Base-by-base conservation (phyloP, 352 stramenopile species). In the Phytophthora boehmeriae region DNA sequence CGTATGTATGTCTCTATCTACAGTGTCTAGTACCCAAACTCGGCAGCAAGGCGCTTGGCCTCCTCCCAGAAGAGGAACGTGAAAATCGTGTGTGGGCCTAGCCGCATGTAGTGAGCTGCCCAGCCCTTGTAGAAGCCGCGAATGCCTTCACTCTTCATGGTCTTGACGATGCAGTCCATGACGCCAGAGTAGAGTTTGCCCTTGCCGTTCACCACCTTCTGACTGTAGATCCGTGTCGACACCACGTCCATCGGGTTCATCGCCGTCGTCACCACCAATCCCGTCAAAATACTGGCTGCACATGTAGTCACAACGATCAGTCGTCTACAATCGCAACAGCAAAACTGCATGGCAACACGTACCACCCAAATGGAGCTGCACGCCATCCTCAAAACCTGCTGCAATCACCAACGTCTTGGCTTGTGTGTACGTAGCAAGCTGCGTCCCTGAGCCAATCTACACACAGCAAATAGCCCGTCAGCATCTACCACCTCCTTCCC, bases 201-300 rank as follows among this genome's bases (percentile, higher is more conserved):
- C 74, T 93, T 90, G 67, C 87, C 87, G 49, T 96, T 82, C 36
- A 96, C 81, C 4, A 96, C 85, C 52, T 90, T 89, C 56, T 96
- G 87, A 47, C 85, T 94, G 78, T 96, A 96, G 57, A 96, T 61
- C 30, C 87, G 82, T 43, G 87, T 96, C 10, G 85, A 94, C 32
- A 96, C 83, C 23, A 96, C 87, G 59, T 96, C 87, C 63, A 96
- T 92, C 22, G 87, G 87, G 66, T 96, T 96, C 85, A 96, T 96
- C 14, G 84, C 80, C 27, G 82, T 94, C 54, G 86, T 90, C 39
- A 96, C 85, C 14, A 83, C 82, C 8, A 96, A 45, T 17, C 87
- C 87, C 22, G 74, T 94, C 52, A 96, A 79, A 17, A 92, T 72
- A 54, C 87, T 96, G 36, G 87, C 85, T 95, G 54, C 22, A 63